Evolutionary conservation across 2,329 filamentous ascomycete species (phyloP), one percentile per base, ranked within the genome.

Genomic region (Fusarium sp.): DNA sequence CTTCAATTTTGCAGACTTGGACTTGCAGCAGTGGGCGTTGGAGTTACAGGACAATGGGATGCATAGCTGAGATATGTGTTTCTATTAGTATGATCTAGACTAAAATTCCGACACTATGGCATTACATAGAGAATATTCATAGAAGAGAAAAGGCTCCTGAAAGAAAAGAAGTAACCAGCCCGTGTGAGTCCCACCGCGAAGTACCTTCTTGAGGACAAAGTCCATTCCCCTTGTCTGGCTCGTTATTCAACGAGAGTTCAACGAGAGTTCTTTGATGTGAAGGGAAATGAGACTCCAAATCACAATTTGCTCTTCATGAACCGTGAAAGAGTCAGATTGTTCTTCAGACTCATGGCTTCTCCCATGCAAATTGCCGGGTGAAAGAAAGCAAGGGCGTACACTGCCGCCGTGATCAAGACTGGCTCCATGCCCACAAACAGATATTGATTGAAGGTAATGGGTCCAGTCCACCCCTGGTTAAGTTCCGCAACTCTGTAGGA

Each of bases 401-500:
- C 45, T 15, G 45, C 45, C 3, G 45, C 45, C 11, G 45, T 13
- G 17, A 48, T 48, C 45, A 48, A 25, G 14, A 48, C 31, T 0
- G 45, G 21, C 17, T 48, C 45, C 45, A 48, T 48, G 45, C 45
- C 45, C 17, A 48, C 17, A 15, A 48, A 48, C 11, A 48, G 31
- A 36, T 25, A 36, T 13, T 48, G 45, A 6, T 48, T 48, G 15
- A 48, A 48, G 7, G 45, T 48, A n/a, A 48, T 48, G 2, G 45
- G 45, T 14, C 45, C 45, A n/a, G 31, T 48, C 45, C 45, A 48
- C 9, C 45, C 45, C 13, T 48, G 45, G 11, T 48, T 48, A 6
- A 48, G 45, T 21, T 48, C 45, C 4, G 45, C 45, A n/a, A 48
- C 45, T 48, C 45, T 36, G 45, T 48, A 48, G 9, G 45, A 13